phyloP scores from a whole-genome alignment of 257 asterid species.

The Solanum dulcamara region DNA sequence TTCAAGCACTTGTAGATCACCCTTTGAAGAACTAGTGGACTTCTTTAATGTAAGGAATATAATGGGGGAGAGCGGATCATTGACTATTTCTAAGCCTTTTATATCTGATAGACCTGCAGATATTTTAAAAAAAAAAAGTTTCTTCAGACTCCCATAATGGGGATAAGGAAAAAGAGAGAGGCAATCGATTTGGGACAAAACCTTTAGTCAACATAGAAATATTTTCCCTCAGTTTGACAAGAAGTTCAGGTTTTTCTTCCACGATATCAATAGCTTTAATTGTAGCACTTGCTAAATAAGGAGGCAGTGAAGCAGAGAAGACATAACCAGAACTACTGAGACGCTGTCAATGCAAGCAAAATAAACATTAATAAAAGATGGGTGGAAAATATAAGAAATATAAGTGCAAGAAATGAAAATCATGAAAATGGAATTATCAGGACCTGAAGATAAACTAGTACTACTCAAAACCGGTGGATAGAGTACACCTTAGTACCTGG shows the following conservation, averaged over 20 bases:
- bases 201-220: constrained; percentile 45
- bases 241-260: constrained; percentile 61
- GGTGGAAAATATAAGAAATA: not conserved
- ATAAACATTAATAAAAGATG: not conserved
- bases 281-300: constrained; percentile 91
- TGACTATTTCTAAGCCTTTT: constrained; percentile 47
- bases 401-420: not conserved
- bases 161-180: not conserved
- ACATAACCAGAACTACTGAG: constrained; percentile 91
- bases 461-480: not conserved
- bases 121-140: not conserved
- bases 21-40: constrained; percentile 48
- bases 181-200: not conserved
- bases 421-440: not conserved
- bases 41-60: constrained; percentile 49
- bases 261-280: constrained; percentile 74
- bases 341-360: constrained; percentile 43
- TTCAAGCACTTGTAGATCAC: constrained; percentile 61
- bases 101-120: constrained; percentile 53
- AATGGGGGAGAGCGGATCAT: constrained; percentile 63
- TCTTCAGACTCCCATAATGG: not conserved
- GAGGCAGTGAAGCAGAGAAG: constrained; percentile 93
- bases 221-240: constrained; percentile 50
- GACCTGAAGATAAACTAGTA: not conserved
- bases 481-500: constrained; percentile 43